Evolutionary conservation across 176 grass and related monocot species (phyloP).

Genomic region (Carex myosuroides): DNA sequence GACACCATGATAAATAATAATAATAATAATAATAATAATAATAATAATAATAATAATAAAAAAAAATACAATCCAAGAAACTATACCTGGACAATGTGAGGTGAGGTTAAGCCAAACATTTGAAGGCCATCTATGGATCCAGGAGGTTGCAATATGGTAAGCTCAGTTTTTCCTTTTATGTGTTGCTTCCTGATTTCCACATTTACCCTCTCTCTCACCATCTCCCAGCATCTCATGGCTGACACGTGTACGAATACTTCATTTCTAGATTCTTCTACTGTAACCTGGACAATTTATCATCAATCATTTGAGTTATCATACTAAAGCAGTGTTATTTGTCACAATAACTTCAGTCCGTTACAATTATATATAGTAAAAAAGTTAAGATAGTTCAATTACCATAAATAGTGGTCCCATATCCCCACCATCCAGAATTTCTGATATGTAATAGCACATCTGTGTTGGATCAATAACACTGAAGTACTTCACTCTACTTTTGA

Average conservation of each 20-base stretch:
- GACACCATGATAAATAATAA: neutral
- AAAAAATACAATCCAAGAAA: neutral
- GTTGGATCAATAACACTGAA: slow-evolving; percentile 62
- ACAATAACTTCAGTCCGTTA: slow-evolving; percentile 23
- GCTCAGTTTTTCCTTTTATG: slow-evolving; percentile 50
- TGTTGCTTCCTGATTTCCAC: slow-evolving; percentile 73
- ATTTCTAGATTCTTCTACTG: slow-evolving; percentile 56
- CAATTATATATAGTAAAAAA: slow-evolving; percentile 14
- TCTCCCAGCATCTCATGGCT: slow-evolving; percentile 77
- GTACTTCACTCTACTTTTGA: slow-evolving; percentile 83
- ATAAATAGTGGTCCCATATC: slow-evolving; percentile 82
- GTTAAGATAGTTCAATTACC: slow-evolving; percentile 31
- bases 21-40: neutral
- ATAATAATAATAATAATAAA: neutral
- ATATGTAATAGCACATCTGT: slow-evolving; percentile 69
- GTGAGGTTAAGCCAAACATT: slow-evolving; percentile 86
- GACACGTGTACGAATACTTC: slow-evolving; percentile 71
- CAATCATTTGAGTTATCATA: slow-evolving; percentile 5
- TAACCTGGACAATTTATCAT: slow-evolving; percentile 46
- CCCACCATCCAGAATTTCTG: slow-evolving; percentile 82
- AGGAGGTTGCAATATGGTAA: slow-evolving; percentile 62
- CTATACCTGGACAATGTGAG: slow-evolving; percentile 45
- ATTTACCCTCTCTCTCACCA: slow-evolving; percentile 90
- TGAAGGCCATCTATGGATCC: slow-evolving; percentile 84
- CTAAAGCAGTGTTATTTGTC: neutral